Evolutionary conservation across 1,284 basidiomycete species (phyloP), one percentile per base, ranked within the genome.

Genomic region (Naganishia albida): DNA sequence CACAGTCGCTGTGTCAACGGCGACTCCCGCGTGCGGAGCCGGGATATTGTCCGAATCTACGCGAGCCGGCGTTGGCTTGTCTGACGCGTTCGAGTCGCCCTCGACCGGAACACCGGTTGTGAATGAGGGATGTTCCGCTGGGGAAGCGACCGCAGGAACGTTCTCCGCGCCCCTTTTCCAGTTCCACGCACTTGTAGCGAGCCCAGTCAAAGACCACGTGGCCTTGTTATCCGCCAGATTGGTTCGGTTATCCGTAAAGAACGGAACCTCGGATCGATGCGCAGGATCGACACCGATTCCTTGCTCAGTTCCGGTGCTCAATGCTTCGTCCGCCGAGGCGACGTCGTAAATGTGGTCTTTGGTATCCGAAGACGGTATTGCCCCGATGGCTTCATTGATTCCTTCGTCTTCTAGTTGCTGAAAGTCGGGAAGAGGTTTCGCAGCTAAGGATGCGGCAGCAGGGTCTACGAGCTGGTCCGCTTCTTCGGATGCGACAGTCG

Each of bases 191-290:
- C 38, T 50, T 30, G 57, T 25, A 18, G 46, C 57, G 20, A 60
- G 44, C n/a, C 34, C 46, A 3, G 57, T 40, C 15, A 60, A 23
- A 26, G 57, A 60, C 57, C 57, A 60, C 18, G 46, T 6, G 0
- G 23, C 57, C 8, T n/a, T n/a, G 2, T 20, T 15, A 28, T 44
- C 18, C 13, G 23, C 57, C 13, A n/a, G 2, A n/a, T 13, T 26
- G 12, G 13, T 23, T n/a, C 57, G 13, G 6, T 26, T 16, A n/a
- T 40, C 46, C 23, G 46, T 28, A 15, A 16, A 30, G 10, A 40
- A 46, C 12, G 57, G 57, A 12, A 60, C 57, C 28, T 60, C 57
- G 23, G 57, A 60, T 2, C 57, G 57, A 50, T 60, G 46, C 38
- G 30, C 46, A 1, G 57, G 48, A 50, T 60, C 57, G 7, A 60